phyloP scores from a whole-genome alignment of 2,329 filamentous ascomycete genomes.

The Ceratocystis cubensis region DNA sequence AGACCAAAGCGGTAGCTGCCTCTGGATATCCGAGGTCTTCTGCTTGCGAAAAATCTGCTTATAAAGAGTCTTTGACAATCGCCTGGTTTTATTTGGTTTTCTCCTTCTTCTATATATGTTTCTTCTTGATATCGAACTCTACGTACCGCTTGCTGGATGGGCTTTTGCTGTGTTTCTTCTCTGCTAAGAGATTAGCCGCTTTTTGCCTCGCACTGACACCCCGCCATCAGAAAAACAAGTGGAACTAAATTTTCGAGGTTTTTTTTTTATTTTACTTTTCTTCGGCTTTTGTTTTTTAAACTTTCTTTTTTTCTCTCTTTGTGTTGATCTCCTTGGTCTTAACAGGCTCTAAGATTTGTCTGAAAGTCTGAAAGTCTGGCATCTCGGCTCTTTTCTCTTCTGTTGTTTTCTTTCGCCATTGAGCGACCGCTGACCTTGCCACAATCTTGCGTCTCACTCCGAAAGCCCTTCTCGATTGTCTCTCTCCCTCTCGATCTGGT shows the following conservation, averaged over 20 bases:
- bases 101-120: background rate
- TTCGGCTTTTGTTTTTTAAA: background rate
- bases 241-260: constrained; percentile 9
- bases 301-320: background rate
- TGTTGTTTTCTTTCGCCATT: background rate
- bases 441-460: background rate
- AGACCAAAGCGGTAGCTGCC: background rate
- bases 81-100: background rate
- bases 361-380: background rate
- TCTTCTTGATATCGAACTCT: background rate
- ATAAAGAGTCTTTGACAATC: background rate
- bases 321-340: background rate
- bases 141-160: no score
- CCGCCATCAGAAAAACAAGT: constrained; percentile 14
- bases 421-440: background rate
- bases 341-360: background rate
- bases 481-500: background rate
- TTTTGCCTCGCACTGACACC: constrained; percentile 13
- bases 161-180: background rate
- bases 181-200: constrained; percentile 7
- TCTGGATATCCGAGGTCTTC: background rate
- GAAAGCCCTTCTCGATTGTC: background rate
- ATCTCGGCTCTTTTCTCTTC: background rate
- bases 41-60: background rate
- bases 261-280: background rate